These are phyloP conservation scores for Stachybotrys elegans DNA, from an alignment of 2,329 filamentous ascomycete genomes.

Conservation along the genomic window DNA sequence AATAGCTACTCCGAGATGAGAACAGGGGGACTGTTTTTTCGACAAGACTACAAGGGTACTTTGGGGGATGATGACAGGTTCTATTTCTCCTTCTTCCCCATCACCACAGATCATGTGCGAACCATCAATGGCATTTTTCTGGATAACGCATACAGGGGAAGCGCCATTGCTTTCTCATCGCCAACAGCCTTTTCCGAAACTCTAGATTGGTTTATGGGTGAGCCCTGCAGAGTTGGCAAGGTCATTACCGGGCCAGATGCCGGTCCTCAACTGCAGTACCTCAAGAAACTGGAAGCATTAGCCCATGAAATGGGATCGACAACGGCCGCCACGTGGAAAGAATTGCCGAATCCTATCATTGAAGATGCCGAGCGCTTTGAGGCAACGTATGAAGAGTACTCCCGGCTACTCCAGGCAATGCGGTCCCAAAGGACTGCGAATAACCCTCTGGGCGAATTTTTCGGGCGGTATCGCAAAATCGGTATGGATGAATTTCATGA, in stretches of 20 bases:
- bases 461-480: background rate
- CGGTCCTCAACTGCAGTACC: background rate
- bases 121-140: constrained; percentile 1
- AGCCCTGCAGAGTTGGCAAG: background rate
- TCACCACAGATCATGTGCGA: background rate
- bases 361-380: background rate
- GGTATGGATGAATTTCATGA: background rate
- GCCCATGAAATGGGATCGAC: background rate
- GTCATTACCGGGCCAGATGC: background rate
- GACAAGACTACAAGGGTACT: background rate
- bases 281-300: background rate
- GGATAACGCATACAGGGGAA: background rate
- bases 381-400: background rate
- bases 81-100: background rate
- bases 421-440: background rate
- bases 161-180: background rate
- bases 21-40: background rate
- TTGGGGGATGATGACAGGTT: background rate
- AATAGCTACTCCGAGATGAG: constrained; percentile 1
- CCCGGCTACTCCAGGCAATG: background rate
- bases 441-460: background rate
- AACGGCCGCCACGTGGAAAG: background rate
- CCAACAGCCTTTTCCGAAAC: background rate
- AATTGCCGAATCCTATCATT: background rate
- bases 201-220: background rate